Evolutionary conservation across 148 eudicot species (phyloP), one percentile per base, ranked within the genome.

Genomic region (Silene uniflora): DNA sequence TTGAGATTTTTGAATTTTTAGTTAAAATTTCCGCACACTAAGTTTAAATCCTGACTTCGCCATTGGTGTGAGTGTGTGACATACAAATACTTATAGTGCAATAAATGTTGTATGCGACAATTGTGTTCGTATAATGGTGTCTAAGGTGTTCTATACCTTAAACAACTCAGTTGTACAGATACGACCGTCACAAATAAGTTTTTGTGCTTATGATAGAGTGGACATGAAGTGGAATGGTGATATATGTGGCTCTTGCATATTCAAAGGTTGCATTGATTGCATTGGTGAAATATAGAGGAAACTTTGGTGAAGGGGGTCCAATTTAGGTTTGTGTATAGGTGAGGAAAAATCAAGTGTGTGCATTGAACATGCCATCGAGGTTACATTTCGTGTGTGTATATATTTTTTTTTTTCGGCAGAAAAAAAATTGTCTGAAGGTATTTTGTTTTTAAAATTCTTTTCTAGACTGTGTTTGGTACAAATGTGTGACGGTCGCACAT

Each of bases 381-480:
- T 6, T 1, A 29, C 32, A 61, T 74, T 25, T 55, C 59, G 16
- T 60, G 69, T 69, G 11, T 25, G 46, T 68, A 52, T 67, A 62
- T 65, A 6, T 16, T 46, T 49, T 39, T 13, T 16, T 74, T 79
- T 73, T 79, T 79, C 47, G 77, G 47, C 67, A 70, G 74, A 68
- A 61, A 69, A 60, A 22, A 68, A 74, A 11, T 62, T 69, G 23
- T 68, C 16, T 46, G 9, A 4, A 4, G 4, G 35, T 32, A n/a
- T 19, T 44, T 25, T 24, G 0, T 32, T 13, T 12, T 24, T 19
- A 35, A n/a, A 39, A 39, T 0, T 10, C 6, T 11, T 10, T 63
- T 5, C 1, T 6, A 25, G 17, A 72, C n/a, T 55, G 19, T 69
- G 44, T 58, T 62, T 47, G 19, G 49, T 24, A 39, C 25, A 22